Base-by-base conservation (phyloP, 2,329 filamentous ascomycete genomes). In the Trichophyton schoenleinii region DNA sequence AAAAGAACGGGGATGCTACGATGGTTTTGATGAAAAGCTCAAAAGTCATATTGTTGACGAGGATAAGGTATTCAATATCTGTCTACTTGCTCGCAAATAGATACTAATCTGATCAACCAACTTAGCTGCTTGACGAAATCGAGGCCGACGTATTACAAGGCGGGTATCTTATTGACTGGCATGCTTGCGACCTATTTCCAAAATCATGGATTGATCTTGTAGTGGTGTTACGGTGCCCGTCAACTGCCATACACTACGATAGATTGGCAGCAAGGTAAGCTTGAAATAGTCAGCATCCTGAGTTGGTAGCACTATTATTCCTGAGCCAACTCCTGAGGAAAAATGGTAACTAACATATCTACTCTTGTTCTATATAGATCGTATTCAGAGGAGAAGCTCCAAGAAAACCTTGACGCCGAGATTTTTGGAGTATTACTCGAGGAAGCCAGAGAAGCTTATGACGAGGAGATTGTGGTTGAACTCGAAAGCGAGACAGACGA, bases 361-460 rank as follows among this genome's bases (percentile, higher is more conserved):
- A 18, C 55, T 58, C 58, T 58, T 22, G 41, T 31, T 57, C 36
- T 57, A 49, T 61, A 52, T 63, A 88, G 87, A 66, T 87, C 89
- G 64, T 96, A 96, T 73, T 81, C 83, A 64, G 89, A 94, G 70
- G 81, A 82, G 64, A 99, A 99, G 74, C 78, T 99, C 49, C 89
- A 97, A 73, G 94, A 97, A 74, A 99, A 99, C 71, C 79, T 99
- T 63, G 94, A 99, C 74, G 88, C 89, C 34, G 94, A 99, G 77
- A 97, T 99, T 71, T 97, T 99, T 86, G 88, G 96, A 70, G 89
- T 97, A 28, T 78, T 99, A 61, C 79, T 95, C 20, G 87, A 96
- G 67, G 94, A 99, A 77, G 94, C 94, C 36, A 80, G 85, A 63
- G 91, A 96, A 65, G 84, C 87, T 9, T 99, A 92, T 70, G 88